Conservation (phyloP, 176 grass and related monocot genomes). For the Calamus simplicifolius region DNA sequence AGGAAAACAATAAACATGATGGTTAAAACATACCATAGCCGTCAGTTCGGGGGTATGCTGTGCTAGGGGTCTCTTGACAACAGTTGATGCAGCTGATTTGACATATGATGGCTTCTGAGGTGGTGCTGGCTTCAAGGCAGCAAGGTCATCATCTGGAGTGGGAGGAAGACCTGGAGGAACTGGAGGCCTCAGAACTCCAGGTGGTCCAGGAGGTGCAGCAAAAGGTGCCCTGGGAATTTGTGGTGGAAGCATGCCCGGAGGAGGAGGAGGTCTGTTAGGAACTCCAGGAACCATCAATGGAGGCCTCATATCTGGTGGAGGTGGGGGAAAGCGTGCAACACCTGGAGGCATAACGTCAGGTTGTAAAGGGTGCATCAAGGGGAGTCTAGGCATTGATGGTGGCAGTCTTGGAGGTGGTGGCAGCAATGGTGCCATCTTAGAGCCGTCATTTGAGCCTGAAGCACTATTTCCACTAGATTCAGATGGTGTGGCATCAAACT, state of each 20-base stretch:
- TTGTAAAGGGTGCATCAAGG: constrained; percentile 41
- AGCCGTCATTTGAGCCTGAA: constrained; percentile 33
- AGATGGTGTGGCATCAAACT: constrained; percentile 20
- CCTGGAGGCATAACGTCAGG: constrained; percentile 66
- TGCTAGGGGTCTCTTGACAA: constrained; percentile 94
- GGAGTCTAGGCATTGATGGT: constrained; percentile 50
- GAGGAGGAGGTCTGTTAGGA: constrained; percentile 46
- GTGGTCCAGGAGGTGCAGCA: constrained; percentile 64
- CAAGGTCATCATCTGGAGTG: constrained; percentile 45
- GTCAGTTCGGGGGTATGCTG: constrained; percentile 96
- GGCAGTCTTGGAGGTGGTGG: constrained; percentile 35
- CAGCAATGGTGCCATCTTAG: constrained; percentile 21
- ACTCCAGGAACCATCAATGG: constrained; percentile 55
- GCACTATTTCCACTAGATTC: constrained; percentile 21
- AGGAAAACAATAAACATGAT: neutral
- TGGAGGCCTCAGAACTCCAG: constrained; percentile 44
- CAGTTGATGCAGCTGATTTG: constrained; percentile 89
- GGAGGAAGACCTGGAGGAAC: constrained; percentile 36
- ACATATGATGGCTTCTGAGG: constrained; percentile 95
- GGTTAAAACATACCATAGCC: constrained; percentile 67
- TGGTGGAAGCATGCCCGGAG: constrained; percentile 47
- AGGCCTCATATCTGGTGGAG: constrained; percentile 66
- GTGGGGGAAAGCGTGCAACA: constrained; percentile 62
- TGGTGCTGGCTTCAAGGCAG: constrained; percentile 44
- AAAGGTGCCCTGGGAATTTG: constrained; percentile 55